Evolutionary conservation across 2,329 filamentous ascomycete species (phyloP).

Genomic region (Pyrenophora teres): DNA sequence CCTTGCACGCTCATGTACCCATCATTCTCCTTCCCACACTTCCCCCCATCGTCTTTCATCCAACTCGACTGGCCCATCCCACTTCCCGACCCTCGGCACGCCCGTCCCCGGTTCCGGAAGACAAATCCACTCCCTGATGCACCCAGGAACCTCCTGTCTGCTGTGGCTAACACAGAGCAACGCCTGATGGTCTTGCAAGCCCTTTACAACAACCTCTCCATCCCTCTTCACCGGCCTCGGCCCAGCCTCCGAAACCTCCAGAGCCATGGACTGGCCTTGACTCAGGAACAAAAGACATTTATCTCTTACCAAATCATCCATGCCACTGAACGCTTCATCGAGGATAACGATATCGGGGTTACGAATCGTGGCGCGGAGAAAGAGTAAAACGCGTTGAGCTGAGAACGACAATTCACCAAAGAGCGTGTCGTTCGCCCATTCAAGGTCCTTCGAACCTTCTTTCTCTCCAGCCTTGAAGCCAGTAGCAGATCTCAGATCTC

Average conservation of each 20-base stretch:
- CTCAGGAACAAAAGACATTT: slow-evolving; percentile 83
- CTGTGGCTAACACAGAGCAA: slow-evolving; percentile 92
- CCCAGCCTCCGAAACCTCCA: slow-evolving; percentile 43
- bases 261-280: slow-evolving; percentile 47
- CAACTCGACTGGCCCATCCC: slow-evolving; percentile 65
- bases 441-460: slow-evolving; percentile 26
- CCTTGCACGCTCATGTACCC: background rate
- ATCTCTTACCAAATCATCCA: slow-evolving; percentile 68
- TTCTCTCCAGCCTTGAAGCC: slow-evolving; percentile 9
- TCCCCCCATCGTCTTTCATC: slow-evolving; percentile 65
- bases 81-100: slow-evolving; percentile 66
- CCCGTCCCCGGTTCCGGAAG: slow-evolving; percentile 75
- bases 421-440: slow-evolving; percentile 69
- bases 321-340: slow-evolving; percentile 58
- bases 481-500: slow-evolving; percentile 68
- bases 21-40: slow-evolving; percentile 50
- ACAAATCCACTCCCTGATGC: slow-evolving; percentile 82
- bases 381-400: slow-evolving; percentile 81
- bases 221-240: slow-evolving; percentile 52
- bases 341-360: slow-evolving; percentile 56
- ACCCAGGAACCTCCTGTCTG: slow-evolving; percentile 84
- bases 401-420: slow-evolving; percentile 81
- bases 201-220: slow-evolving; percentile 59
- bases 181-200: slow-evolving; percentile 73
- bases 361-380: slow-evolving; percentile 62